Evolutionary conservation across 2,329 filamentous ascomycete genomes (phyloP), one percentile per base, ranked within the genome.

Genomic region (Cercospora zeae-maydis): DNA sequence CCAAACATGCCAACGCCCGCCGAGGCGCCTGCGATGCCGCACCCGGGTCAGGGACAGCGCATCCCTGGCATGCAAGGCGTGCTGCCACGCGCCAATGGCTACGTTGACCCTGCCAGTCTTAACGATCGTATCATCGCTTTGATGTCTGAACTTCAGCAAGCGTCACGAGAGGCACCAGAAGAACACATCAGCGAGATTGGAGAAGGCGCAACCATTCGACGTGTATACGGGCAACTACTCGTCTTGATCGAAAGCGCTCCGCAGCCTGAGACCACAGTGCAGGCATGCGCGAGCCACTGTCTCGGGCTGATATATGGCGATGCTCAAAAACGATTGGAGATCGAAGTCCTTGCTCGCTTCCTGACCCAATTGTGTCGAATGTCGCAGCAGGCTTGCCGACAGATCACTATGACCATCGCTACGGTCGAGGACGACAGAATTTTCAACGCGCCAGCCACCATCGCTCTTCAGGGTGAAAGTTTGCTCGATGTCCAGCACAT

Each of bases 1-100:
- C 84, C 86, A 0, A 87, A 83, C 68, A 77, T 88, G 49, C 84
- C 85, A 4, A 86, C 84, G 2, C 86, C 86, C 14, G 85, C 85
- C 49, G 85, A 88, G 65, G 82, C 82, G 54, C 85, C 86, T 51
- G 84, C 83, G 21, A 78, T 88, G 61, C 84, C 86, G 47, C 83
- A 86, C 66, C 81, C 84, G 67, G 80, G 81, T 14, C 83, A 86
- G 68, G 75, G 78, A 36, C 82, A 82, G 67, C 77, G 79, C 42
- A 72, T 80, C 14, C 56, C 49, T 13, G 61, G 56, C 33, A 69
- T 72, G 36, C 84, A 86, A 62, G 57, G 31, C 34, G 57, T 24
- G 21, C 33, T 49, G 14, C 31, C 57, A 52, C 57, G 45, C 14
- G 72, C 84, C 49, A 88, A 88, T 68, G 86, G 86, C n/a, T 87